phyloP scores from a whole-genome alignment of 164 flowering plant genomes.

The Macadamia tetraphylla region DNA sequence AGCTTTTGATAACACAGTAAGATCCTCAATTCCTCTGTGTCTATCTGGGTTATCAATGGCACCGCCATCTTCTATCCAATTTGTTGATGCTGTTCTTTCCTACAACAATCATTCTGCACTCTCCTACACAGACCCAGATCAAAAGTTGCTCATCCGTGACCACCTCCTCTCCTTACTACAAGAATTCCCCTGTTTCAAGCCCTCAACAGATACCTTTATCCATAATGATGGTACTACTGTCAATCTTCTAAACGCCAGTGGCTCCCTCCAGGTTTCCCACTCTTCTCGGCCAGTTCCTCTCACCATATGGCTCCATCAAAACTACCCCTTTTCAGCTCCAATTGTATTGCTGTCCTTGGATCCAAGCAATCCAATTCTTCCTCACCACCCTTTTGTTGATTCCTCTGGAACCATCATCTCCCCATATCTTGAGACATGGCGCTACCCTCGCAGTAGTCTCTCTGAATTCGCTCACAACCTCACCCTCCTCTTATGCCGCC shows the following conservation, averaged over 20 bases:
- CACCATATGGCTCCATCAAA: constrained; percentile 53
- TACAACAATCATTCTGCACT: constrained; percentile 25
- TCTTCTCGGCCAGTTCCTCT: constrained; percentile 25
- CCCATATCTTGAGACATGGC: constrained; percentile 41
- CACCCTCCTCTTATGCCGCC: constrained; percentile 25
- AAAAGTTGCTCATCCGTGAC: constrained; percentile 44
- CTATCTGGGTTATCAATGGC: constrained; percentile 16
- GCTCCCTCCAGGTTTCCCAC: constrained; percentile 25
- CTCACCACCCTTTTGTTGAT: constrained; percentile 45
- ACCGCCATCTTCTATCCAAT: constrained; percentile 21
- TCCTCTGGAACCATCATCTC: constrained; percentile 30
- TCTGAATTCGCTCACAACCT: constrained; percentile 34
- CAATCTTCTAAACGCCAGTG: constrained; percentile 35
- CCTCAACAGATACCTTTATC: constrained; percentile 29
- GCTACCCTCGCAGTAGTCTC: constrained; percentile 29
- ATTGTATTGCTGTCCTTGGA: constrained; percentile 26
- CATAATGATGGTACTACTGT: constrained; percentile 47
- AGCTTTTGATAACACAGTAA: background rate
- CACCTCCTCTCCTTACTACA: constrained; percentile 38
- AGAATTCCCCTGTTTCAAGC: constrained; percentile 36
- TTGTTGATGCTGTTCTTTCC: constrained; percentile 31
- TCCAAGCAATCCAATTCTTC: constrained; percentile 13
- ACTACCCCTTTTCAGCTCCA: constrained; percentile 47
- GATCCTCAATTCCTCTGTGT: background rate
- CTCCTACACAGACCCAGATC: constrained; percentile 42